phyloP scores from a whole-genome alignment of 768 basidiomycete genomes.

The Termitomyces sp. region DNA sequence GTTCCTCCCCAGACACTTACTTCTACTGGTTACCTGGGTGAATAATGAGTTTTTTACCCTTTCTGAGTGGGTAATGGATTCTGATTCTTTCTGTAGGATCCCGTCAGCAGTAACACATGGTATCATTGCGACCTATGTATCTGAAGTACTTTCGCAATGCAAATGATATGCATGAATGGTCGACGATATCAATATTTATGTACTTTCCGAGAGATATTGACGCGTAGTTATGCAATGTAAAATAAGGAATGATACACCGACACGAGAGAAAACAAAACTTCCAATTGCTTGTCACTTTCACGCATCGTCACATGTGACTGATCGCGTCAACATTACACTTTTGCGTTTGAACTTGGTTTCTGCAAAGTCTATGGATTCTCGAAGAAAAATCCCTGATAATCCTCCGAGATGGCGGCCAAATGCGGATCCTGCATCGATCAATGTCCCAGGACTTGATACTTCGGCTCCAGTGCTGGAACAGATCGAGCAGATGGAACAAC shows the following conservation, averaged over 20 bases:
- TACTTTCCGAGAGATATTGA: not conserved
- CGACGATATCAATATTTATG: not conserved
- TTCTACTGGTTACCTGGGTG: slow-evolving; percentile 22
- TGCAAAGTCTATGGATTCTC: slow-evolving; percentile 30
- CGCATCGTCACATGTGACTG: slow-evolving; percentile 9
- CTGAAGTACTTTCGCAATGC: slow-evolving; percentile 14
- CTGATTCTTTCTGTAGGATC: not conserved
- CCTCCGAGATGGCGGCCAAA: slow-evolving; percentile 67
- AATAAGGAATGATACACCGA: not conserved
- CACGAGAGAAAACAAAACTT: not conserved
- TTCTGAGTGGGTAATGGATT: not conserved
- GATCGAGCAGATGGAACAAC: slow-evolving; percentile 93
- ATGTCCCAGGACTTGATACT: slow-evolving; percentile 70
- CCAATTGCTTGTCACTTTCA: not conserved
- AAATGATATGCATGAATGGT: not conserved
- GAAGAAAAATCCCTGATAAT: slow-evolving; percentile 48
- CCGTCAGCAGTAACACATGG: slow-evolving; percentile 17
- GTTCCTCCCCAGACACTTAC: slow-evolving; percentile 15
- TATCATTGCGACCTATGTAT: slow-evolving; percentile 17
- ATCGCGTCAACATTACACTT: slow-evolving; percentile 3
- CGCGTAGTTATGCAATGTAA: not conserved
- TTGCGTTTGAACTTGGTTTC: too few relatives aligned
- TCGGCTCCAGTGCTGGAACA: slow-evolving; percentile 72
- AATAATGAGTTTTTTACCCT: not conserved
- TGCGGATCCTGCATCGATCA: slow-evolving; percentile 58